These are phyloP conservation scores for Aspergillus calidoustus DNA, from an alignment of 2,329 filamentous ascomycete genomes.

Conservation along the genomic window DNA sequence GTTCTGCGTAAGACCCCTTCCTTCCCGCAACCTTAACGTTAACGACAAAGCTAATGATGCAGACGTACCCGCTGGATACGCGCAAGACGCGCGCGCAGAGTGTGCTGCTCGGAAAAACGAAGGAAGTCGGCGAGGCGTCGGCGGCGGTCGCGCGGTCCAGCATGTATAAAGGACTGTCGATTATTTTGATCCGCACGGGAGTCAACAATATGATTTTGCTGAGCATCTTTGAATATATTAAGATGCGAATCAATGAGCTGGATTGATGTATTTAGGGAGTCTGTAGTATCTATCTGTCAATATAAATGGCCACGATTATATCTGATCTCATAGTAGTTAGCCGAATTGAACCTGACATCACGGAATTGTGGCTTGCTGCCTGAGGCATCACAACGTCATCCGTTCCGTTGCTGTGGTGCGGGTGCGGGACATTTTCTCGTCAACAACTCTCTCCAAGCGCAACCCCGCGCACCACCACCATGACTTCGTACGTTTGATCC, in stretches of 20 bases:
- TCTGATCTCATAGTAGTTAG: neutral
- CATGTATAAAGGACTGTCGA: slow-evolving; percentile 55
- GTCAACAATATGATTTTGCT: slow-evolving; percentile 56
- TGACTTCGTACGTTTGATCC: slow-evolving; percentile 40
- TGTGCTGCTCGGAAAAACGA: slow-evolving; percentile 48
- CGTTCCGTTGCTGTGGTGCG: slow-evolving; percentile 31
- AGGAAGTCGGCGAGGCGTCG: slow-evolving; percentile 47
- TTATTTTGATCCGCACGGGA: slow-evolving; percentile 51
- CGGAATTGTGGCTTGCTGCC: slow-evolving; percentile 21
- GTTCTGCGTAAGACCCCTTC: slow-evolving; percentile 45
- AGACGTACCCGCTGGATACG: slow-evolving; percentile 55
- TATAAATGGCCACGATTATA: neutral
- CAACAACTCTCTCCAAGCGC: slow-evolving; percentile 31
- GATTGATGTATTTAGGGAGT: slow-evolving; percentile 23
- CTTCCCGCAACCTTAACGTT: too few relatives aligned
- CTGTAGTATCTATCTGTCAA: slow-evolving; percentile 12
- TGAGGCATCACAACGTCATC: slow-evolving; percentile 38
- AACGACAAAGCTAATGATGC: slow-evolving; percentile 13
- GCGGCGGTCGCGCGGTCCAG: slow-evolving; percentile 46
- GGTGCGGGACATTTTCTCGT: slow-evolving; percentile 31
- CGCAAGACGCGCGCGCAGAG: slow-evolving; percentile 56
- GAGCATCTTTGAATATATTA: slow-evolving; percentile 52
- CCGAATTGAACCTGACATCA: neutral
- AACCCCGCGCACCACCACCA: slow-evolving; percentile 24
- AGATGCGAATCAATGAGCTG: slow-evolving; percentile 48